A percentile compares a stretch with the other conserved stretches of the same genome.
Evolutionary conservation across 331 rosid species (phyloP).

Genomic region (Phaseolus coccineus): DNA sequence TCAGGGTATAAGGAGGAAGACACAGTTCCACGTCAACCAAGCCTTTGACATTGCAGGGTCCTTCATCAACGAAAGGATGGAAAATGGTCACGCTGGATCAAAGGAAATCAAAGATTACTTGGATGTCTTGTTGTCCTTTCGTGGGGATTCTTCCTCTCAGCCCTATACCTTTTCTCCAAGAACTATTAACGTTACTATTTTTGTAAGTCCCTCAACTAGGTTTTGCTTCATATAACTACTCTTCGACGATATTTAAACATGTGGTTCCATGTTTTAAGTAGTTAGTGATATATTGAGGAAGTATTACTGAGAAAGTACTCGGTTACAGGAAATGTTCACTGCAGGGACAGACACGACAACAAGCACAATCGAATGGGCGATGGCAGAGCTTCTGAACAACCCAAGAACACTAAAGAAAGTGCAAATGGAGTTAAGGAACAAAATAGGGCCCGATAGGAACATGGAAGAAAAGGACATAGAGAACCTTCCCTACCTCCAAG

Average conservation of each 20-base stretch:
- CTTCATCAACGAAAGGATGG: conserved; percentile 71
- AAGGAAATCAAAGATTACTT: conserved; percentile 59
- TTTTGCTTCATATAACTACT: not conserved
- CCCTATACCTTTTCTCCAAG: conserved; percentile 48
- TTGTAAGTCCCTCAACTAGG: conserved; percentile 25
- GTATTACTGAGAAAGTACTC: not conserved
- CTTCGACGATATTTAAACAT: not conserved
- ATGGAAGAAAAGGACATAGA: conserved; percentile 73
- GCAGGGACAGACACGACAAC: conserved; percentile 96
- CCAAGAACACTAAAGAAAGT: conserved; percentile 66
- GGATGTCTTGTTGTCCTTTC: conserved; percentile 77
- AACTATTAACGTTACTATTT: conserved; percentile 45
- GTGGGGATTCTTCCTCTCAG: conserved; percentile 54
- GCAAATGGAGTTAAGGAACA: conserved; percentile 69
- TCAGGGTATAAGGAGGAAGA: conserved; percentile 72
- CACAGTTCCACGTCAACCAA: conserved; percentile 71
- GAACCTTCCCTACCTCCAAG: conserved; percentile 72
- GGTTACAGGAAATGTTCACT: conserved; percentile 79
- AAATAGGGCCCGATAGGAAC: conserved; percentile 48
- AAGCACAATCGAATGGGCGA: conserved; percentile 90
- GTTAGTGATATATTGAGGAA: too few relatives aligned
- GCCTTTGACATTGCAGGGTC: conserved; percentile 80
- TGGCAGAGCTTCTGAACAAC: conserved; percentile 85
- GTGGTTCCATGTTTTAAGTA: not conserved
- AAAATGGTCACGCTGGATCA: conserved; percentile 19